phyloP scores from a whole-genome alignment of 805 yeast genomes.

The Kluyveromyces aestuarii region DNA sequence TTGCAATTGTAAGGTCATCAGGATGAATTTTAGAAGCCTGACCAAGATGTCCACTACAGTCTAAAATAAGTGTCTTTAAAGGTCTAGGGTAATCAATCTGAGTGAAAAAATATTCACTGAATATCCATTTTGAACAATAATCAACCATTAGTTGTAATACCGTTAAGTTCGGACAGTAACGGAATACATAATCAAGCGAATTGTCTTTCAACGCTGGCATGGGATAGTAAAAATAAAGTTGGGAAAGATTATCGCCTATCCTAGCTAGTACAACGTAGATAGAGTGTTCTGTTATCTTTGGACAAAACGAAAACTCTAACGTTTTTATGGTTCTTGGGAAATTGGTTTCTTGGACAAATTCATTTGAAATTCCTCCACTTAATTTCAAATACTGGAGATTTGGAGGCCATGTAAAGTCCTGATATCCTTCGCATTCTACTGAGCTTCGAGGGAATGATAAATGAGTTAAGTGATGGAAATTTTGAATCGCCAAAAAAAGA shows the following conservation, averaged over 20 bases:
- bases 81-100: slow-evolving; percentile 24
- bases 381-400: slow-evolving; percentile 61
- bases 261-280: slow-evolving; percentile 50
- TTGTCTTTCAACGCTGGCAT: slow-evolving; percentile 69
- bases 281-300: slow-evolving; percentile 57
- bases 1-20: slow-evolving; percentile 77
- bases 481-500: slow-evolving; percentile 63
- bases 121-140: slow-evolving; percentile 47
- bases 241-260: slow-evolving; percentile 56
- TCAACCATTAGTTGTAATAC: slow-evolving; percentile 69
- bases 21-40: slow-evolving; percentile 79
- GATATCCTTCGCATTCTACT: slow-evolving; percentile 50
- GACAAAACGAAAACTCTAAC: slow-evolving; percentile 83
- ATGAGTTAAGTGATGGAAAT: slow-evolving; percentile 54
- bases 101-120: slow-evolving; percentile 38
- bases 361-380: slow-evolving; percentile 85
- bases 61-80: slow-evolving; percentile 55
- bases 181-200: slow-evolving; percentile 64
- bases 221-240: slow-evolving; percentile 71
- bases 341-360: slow-evolving; percentile 56
- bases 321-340: slow-evolving; percentile 67
- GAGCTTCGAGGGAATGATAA: slow-evolving; percentile 87
- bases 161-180: slow-evolving; percentile 64
- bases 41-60: slow-evolving; percentile 81
- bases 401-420: slow-evolving; percentile 61